Conservation (phyloP, 352 stramenopile species). For the Pythium phragmitis region DNA sequence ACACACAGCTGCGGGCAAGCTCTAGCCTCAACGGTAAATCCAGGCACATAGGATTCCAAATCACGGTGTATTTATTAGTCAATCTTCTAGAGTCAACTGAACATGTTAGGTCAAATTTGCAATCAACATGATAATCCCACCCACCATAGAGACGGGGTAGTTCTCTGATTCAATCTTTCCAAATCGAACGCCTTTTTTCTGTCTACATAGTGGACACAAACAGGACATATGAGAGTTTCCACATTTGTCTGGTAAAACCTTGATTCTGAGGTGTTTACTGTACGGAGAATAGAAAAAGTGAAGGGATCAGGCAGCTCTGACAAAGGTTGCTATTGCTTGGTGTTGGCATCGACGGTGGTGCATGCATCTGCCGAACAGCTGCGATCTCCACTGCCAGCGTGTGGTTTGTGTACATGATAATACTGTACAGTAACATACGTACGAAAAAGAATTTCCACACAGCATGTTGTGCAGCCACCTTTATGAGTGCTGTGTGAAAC, state of each 20-base stretch:
- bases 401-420: conserved; percentile 1
- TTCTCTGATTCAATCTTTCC: neutral
- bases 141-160: neutral
- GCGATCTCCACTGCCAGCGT: neutral
- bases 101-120: neutral
- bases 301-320: conserved; percentile 4
- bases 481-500: too few relatives aligned
- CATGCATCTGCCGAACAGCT: neutral
- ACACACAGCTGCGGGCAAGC: conserved; percentile 4
- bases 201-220: neutral
- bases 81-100: too few relatives aligned
- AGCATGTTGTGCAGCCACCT: too few relatives aligned
- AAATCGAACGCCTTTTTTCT: neutral
- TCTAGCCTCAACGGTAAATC: neutral
- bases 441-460: too few relatives aligned
- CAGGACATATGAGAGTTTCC: conserved; percentile 2
- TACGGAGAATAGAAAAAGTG: conserved; percentile 1
- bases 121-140: neutral
- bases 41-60: neutral
- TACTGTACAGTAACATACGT: neutral
- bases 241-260: neutral
- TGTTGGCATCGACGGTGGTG: neutral
- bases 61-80: too few relatives aligned
- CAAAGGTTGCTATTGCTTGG: neutral
- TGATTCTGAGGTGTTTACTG: neutral